A percentile compares a stretch with the other conserved stretches of the same genome.
phyloP scores from a whole-genome alignment of 305 asterid species.

The Fraxinus latifolia region DNA sequence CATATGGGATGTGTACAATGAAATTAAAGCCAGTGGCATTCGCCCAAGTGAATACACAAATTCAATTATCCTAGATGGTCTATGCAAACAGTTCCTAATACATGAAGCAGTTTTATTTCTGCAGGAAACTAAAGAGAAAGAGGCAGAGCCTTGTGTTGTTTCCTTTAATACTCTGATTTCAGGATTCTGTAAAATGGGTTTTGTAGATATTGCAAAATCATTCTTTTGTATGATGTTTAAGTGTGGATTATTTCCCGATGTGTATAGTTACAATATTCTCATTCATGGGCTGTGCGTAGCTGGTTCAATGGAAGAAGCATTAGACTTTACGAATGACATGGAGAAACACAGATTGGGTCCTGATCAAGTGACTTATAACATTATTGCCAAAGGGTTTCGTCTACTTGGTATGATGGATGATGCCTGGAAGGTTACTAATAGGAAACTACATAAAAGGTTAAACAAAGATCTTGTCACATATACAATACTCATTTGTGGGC shows the following conservation, averaged over 20 bases:
- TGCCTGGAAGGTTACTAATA: constrained; percentile 34
- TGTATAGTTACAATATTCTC: constrained; percentile 67
- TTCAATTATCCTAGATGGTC: constrained; percentile 64
- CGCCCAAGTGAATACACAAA: constrained; percentile 50
- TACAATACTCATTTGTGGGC: constrained; percentile 53
- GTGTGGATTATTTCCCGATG: constrained; percentile 61
- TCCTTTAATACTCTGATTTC: constrained; percentile 66
- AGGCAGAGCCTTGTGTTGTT: constrained; percentile 45
- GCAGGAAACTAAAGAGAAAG: constrained; percentile 35
- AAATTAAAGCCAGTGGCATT: constrained; percentile 44
- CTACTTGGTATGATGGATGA: constrained; percentile 56
- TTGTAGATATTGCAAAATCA: constrained; percentile 57
- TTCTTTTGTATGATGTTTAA: constrained; percentile 68
- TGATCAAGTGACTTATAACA: constrained; percentile 60
- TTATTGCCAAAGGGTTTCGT: constrained; percentile 67
- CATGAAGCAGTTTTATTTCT: constrained; percentile 59
- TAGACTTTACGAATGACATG: constrained; percentile 57
- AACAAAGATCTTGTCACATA: constrained; percentile 48
- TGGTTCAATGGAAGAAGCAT: constrained; percentile 78
- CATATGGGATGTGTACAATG: constrained; percentile 51
- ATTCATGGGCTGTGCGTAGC: constrained; percentile 63
- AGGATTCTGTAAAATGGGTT: constrained; percentile 66
- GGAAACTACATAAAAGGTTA: constrained; percentile 34
- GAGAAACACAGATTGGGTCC: constrained; percentile 67
- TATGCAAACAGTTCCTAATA: constrained; percentile 61